These are phyloP conservation scores for Carex cristatella DNA, from an alignment of 176 grass and related monocot genomes.

Conservation along the genomic window DNA sequence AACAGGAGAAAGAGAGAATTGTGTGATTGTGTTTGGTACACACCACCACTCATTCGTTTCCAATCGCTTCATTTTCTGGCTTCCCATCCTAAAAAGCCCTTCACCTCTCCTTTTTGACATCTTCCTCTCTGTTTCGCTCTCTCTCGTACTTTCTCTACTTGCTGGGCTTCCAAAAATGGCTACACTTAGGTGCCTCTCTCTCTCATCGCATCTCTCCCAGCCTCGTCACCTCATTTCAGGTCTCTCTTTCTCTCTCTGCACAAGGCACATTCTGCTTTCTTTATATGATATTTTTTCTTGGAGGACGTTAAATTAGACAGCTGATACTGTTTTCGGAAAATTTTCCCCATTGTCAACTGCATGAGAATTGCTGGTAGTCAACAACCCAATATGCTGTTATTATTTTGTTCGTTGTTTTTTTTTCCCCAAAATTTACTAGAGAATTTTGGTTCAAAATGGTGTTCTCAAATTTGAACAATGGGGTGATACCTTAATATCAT, in stretches of 20 bases:
- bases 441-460: neutral
- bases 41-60: slow-evolving; percentile 27
- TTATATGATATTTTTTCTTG: neutral
- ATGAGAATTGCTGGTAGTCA: neutral
- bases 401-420: neutral
- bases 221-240: slow-evolving; percentile 37
- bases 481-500: neutral
- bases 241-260: slow-evolving; percentile 30
- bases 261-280: slow-evolving; percentile 21
- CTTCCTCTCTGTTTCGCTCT: slow-evolving; percentile 19
- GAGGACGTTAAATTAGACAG: neutral
- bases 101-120: slow-evolving; percentile 39
- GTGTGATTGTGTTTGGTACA: slow-evolving; percentile 46
- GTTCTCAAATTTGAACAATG: neutral
- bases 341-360: neutral
- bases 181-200: slow-evolving; percentile 31
- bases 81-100: neutral
- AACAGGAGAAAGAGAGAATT: slow-evolving; percentile 14
- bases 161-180: slow-evolving; percentile 35
- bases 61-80: slow-evolving; percentile 30
- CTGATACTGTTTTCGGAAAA: neutral
- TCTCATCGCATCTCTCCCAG: slow-evolving; percentile 38
- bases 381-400: neutral
- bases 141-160: slow-evolving; percentile 16
- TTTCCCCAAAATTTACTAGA: neutral